Base-by-base conservation (phyloP, 2,329 filamentous ascomycete genomes). In the Bipolaris gigantea region DNA sequence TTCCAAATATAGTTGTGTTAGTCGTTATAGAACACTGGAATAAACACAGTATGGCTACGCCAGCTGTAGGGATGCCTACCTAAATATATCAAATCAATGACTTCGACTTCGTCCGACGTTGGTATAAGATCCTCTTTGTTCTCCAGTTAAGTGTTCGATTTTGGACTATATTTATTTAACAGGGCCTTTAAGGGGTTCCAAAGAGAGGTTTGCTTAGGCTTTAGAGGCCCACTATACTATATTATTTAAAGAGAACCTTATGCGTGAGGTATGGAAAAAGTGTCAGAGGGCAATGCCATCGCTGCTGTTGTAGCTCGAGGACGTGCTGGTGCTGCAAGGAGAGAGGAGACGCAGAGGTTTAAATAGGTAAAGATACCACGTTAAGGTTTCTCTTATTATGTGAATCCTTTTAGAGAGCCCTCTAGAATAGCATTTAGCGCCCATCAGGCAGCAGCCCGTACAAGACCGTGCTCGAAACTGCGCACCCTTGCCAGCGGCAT, bases 351-450 rank as follows among this genome's bases (percentile, higher is more conserved):
- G 35, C 18, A 52, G 57, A 41, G 30, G 30, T 56, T 57, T 59
- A 59, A 59, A 50, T 57, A 59, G 48, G 48, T 35, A 33, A 59
- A 52, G 38, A 23, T 45, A 43, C 47, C 41, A 55, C 47, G 40
- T 50, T 46, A 38, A 50, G 52, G 13, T 44, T 27, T 44, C 36
- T 34, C 21, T 30, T 53, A 39, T 33, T 16, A 32, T 44, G 10
- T 32, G 2, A 58, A 52, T 41, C 34, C 41, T 58, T 41, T 48
- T 13, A 23, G 41, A 56, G 42, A 55, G 45, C 53, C 38, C 23
- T 40, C 45, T 51, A 10, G 41, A 41, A 47, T 52, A 25, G 16
- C 41, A 38, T 50, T 46, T 27, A 47, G 49, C 40, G 41, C 48
- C 45, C 19, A 47, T 16, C 40, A 53, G 44, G 45, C 34, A 48